These are phyloP conservation scores for Gonium pectorale DNA, from an alignment of 139 green algal species.

Conservation along the genomic window DNA sequence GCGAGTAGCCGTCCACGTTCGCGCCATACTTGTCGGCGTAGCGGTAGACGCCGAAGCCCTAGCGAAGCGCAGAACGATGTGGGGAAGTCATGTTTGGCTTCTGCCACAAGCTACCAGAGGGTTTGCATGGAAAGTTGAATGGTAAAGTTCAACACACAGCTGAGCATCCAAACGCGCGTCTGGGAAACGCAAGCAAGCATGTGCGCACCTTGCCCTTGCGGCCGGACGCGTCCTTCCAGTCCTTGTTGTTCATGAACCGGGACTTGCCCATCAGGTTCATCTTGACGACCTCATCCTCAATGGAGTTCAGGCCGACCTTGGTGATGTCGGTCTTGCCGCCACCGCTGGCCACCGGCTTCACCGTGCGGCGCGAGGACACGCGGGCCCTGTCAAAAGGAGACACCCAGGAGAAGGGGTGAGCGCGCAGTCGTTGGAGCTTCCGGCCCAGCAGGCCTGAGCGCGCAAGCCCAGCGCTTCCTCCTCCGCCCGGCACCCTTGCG, in stretches of 20 bases:
- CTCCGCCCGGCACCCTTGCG: too few relatives aligned
- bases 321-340: constrained; percentile 86
- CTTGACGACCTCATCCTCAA: constrained; percentile 82
- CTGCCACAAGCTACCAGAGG: too few relatives aligned
- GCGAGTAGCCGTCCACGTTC: constrained; percentile 97
- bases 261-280: constrained; percentile 87
- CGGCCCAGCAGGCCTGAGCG: not conserved
- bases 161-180: too few relatives aligned
- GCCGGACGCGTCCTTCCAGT: constrained; percentile 88
- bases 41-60: constrained; percentile 92
- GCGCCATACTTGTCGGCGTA: constrained; percentile 94
- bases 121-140: too few relatives aligned
- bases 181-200: not conserved
- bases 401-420: not conserved
- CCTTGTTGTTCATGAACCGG: constrained; percentile 84
- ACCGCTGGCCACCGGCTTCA: constrained; percentile 51
- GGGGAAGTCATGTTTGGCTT: too few relatives aligned
- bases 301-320: constrained; percentile 86
- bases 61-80: too few relatives aligned
- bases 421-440: not conserved
- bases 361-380: constrained; percentile 47
- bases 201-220: constrained; percentile 89
- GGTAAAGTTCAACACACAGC: too few relatives aligned
- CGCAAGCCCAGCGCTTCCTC: too few relatives aligned
- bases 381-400: constrained; percentile 13